These are phyloP conservation scores for Oryza longistaminata DNA, from an alignment of 176 grass and related monocot genomes.

Conservation along the genomic window DNA sequence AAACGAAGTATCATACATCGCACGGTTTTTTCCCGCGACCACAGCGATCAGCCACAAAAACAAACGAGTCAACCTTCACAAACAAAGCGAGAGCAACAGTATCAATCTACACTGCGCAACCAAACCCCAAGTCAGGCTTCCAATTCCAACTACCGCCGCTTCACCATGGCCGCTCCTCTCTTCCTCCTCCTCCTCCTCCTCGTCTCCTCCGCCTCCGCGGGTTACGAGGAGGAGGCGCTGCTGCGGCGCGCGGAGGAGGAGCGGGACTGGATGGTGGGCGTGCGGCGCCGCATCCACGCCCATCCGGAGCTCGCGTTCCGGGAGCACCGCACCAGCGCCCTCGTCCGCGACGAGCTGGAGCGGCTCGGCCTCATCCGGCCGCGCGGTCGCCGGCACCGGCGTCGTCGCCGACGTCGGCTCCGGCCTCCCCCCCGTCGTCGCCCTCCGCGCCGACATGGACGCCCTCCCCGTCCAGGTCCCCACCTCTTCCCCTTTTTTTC, in stretches of 20 bases:
- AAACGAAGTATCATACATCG: too few species aligned
- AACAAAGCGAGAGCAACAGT: too few species aligned
- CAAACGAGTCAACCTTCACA: too few species aligned
- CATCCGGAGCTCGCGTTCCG: constrained; percentile 84
- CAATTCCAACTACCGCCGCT: background rate
- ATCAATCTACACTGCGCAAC: too few species aligned
- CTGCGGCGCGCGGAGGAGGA: constrained; percentile 56
- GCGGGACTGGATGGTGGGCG: constrained; percentile 66
- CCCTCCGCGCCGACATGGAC: constrained; percentile 95
- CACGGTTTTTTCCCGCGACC: too few species aligned
- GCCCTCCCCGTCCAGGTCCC: constrained; percentile 78
- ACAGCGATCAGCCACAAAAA: too few species aligned
- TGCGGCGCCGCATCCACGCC: constrained; percentile 77
- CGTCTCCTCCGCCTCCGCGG: constrained; percentile 6
- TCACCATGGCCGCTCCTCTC: constrained; percentile 24
- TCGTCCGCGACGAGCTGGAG: constrained; percentile 79
- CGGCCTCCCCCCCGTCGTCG: constrained; percentile 63
- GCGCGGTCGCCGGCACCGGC: constrained; percentile 64
- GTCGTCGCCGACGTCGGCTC: constrained; percentile 75
- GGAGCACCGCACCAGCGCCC: constrained; percentile 72
- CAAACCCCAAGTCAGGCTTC: background rate
- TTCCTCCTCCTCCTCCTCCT: constrained; percentile 29
- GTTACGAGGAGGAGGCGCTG: constrained; percentile 57
- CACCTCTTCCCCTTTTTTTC: background rate
- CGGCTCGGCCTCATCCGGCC: constrained; percentile 52